Evolutionary conservation across 2,329 filamentous ascomycete genomes (phyloP), one percentile per base, ranked within the genome.

Genomic region (Didymella arachidicola): DNA sequence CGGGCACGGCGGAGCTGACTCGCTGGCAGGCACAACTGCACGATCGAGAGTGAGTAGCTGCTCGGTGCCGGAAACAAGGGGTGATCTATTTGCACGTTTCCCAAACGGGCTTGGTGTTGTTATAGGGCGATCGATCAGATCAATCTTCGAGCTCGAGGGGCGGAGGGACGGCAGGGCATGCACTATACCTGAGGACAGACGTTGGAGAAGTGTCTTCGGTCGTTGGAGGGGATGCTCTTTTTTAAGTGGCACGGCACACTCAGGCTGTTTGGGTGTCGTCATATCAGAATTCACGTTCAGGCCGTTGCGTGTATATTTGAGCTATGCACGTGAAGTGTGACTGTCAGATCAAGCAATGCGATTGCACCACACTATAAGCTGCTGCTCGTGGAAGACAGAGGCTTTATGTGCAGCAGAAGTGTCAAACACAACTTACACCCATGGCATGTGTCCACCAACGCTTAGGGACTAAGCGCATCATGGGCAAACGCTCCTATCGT

Each of bases 121-220:
- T 16, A 36, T 36, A 14, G 53, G 48, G 36, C 53, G 38, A 38
- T 41, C 19, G 10, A 14, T 42, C 27, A 19, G 7, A 16, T 43
- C 48, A 12, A 19, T 22, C 27, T 44, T 58, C 16, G 57, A 47
- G 4, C 46, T 48, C 18, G 42, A 25, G 47, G 51, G 45, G 34
- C 53, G 61, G 16, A 55, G 44, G 38, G 61, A 43, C 19, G 61
- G 45, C 32, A 64, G 18, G 5, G 63, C 45, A 14, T 51, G 59
- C 38, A 50, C 42, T 1, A 70, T 36, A 4, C 60, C 39, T 2
- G 63, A 64, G 2, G 68, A 70, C 11, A 69, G 38, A 18, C 59
- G 64, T 29, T 65, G 64, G 8, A 66, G 32, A 2, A 71, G 25
- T 4, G 50, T 57, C 25, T 55, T 59, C 14, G 66, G 54, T 30